These are phyloP conservation scores for Alternaria postmessia DNA, from an alignment of 2,329 filamentous ascomycete species.

Conservation along the genomic window DNA sequence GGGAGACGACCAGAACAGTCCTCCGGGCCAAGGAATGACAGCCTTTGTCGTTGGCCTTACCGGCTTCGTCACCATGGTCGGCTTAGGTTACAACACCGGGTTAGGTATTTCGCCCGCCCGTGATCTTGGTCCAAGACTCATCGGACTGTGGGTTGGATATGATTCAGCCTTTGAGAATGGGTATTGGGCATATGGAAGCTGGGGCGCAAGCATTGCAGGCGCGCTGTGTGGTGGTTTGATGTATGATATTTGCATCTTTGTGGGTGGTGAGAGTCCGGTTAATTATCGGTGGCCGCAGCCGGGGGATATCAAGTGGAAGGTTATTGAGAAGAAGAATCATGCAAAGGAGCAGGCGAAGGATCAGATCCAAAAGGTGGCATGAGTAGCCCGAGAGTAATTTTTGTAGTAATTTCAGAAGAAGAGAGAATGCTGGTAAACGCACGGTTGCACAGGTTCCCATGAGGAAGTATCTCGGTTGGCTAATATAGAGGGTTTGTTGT, in stretches of 20 bases:
- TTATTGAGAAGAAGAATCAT: slow-evolving; percentile 21
- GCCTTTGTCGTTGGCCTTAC: slow-evolving; percentile 50
- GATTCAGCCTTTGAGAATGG: slow-evolving; percentile 54
- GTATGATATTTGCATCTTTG: slow-evolving; percentile 45
- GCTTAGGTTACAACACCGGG: slow-evolving; percentile 41
- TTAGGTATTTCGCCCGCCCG: slow-evolving; percentile 71
- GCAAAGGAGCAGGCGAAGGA: slow-evolving; percentile 28
- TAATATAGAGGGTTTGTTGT: slow-evolving; percentile 7
- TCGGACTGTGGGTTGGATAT: slow-evolving; percentile 73
- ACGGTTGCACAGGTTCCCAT: no score
- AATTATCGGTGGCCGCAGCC: slow-evolving; percentile 42
- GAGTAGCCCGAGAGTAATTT: not conserved
- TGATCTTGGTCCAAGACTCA: slow-evolving; percentile 74
- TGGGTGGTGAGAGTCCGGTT: slow-evolving; percentile 40
- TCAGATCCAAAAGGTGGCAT: slow-evolving; percentile 23
- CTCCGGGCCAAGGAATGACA: slow-evolving; percentile 59
- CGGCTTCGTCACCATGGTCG: slow-evolving; percentile 35
- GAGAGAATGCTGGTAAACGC: no score
- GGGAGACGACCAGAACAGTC: slow-evolving; percentile 57
- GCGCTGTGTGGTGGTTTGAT: slow-evolving; percentile 37
- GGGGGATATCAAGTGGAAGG: slow-evolving; percentile 33
- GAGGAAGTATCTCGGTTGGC: no score
- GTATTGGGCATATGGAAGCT: slow-evolving; percentile 43
- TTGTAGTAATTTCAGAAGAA: not conserved
- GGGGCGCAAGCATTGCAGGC: slow-evolving; percentile 36